Evolutionary conservation across 2,329 filamentous ascomycete species (phyloP), one percentile per base, ranked within the genome.

Genomic region (Fusarium staphyleae): DNA sequence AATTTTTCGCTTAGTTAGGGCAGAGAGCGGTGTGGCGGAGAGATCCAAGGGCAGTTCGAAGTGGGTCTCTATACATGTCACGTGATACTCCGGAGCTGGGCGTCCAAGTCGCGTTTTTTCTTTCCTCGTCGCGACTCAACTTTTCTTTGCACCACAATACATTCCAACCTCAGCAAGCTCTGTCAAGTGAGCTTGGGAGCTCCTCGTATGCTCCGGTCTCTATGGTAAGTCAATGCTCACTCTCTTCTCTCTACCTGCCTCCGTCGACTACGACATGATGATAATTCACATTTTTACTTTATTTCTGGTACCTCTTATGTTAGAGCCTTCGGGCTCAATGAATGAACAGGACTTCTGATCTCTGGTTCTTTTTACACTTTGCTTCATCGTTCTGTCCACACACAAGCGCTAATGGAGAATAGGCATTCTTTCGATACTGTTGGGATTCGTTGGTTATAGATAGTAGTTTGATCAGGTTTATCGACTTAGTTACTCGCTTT

Each of bases 281-380:
- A 93, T 83, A 86, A 70, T 75, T 74, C 72, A 80, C 81, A 77
- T 79, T 80, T 60, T 78, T 68, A 77, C 76, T 77, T 79, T 78
- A 80, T 88, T 93, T 96, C 90, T 96, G 91, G 91, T 92, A 96
- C 91, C 92, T 96, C 92, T 96, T 95, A 91, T 91, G 85, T 90
- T 88, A 95, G 86, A 81, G 81, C 70, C 72, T 78, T 79, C 74
- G 71, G 79, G 77, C 78, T 81, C 87, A 76, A 90, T 93, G 89
- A 91, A 90, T 89, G 84, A 81, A 89, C 79, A 79, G 87, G 88
- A 91, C 89, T 91, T 92, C 89, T 93, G 89, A 93, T 69, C 53
- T 64, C 18, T 54, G 48, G 61, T 64, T 55, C 51, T 36, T 39
- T 3, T 19, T 39, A 49, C 39, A 41, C 50, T 60, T 35, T 54